A percentile compares a stretch with the other conserved stretches of the same genome.
Evolutionary conservation across 257 asterid genomes (phyloP).

Genomic region (Cinchona pubescens): DNA sequence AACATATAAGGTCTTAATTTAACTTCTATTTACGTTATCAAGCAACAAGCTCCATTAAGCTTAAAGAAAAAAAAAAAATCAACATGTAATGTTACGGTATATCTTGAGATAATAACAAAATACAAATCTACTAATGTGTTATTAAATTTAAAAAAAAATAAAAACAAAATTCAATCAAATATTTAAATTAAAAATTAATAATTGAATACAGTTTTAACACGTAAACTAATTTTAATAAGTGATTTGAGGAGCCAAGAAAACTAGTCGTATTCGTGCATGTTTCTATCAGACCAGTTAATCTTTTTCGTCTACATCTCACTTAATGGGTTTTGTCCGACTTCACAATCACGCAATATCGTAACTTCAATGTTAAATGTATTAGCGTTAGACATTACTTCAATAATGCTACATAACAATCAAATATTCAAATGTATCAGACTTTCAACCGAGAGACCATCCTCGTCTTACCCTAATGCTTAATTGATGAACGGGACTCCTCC

Average conservation of each 20-base stretch:
- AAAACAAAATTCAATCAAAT: too few species aligned
- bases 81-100: background rate
- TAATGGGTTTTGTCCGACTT: background rate
- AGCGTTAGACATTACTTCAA: background rate
- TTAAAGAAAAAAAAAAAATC: background rate
- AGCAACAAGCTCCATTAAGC: background rate
- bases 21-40: background rate
- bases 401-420: constrained; percentile 6
- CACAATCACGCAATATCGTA: constrained; percentile 15
- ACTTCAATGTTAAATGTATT: constrained; percentile 1
- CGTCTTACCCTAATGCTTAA: background rate
- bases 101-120: too few species aligned
- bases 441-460: constrained; percentile 5
- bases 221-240: constrained; percentile 11
- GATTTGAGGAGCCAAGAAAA: constrained; percentile 20
- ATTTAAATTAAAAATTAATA: too few species aligned
- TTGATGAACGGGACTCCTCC: constrained; percentile 16
- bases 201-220: too few species aligned
- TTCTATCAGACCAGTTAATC: constrained; percentile 24
- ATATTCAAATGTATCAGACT: background rate
- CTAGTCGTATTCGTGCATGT: constrained; percentile 13
- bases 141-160: too few species aligned
- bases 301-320: constrained; percentile 13
- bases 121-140: too few species aligned
- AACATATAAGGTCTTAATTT: background rate